A percentile compares a stretch with the other conserved stretches of the same genome.
Conservation (phyloP, 345 rosid genomes). For the Nephelium lappaceum region DNA sequence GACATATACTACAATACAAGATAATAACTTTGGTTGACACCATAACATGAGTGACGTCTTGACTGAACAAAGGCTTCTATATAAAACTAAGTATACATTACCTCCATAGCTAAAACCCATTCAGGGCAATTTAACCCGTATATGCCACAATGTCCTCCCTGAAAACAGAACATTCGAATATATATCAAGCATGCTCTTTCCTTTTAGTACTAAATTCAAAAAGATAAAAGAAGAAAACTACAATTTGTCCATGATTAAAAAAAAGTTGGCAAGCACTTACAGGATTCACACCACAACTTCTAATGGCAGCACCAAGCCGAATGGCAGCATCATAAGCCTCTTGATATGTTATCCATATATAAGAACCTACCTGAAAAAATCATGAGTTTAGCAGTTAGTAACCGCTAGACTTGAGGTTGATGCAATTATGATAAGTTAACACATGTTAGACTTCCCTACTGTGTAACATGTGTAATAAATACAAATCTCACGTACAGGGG, state of each 20-base stretch:
- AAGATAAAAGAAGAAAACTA: no score
- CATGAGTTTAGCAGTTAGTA: neutral
- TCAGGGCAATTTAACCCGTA: slow-evolving; percentile 88
- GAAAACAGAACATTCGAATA: neutral
- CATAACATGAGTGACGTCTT: neutral
- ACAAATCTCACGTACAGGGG: no score
- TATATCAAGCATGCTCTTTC: neutral
- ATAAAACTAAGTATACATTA: slow-evolving; percentile 21
- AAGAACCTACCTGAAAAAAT: slow-evolving; percentile 63
- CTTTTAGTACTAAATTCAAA: neutral
- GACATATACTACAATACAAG: neutral
- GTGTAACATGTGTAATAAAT: no score
- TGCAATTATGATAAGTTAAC: no score
- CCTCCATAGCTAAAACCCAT: slow-evolving; percentile 94
- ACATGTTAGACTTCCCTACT: no score
- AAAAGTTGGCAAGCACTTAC: slow-evolving; percentile 42
- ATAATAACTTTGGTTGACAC: neutral
- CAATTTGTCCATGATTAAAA: neutral
- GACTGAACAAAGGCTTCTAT: neutral
- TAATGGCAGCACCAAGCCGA: slow-evolving; percentile 74
- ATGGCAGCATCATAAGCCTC: slow-evolving; percentile 68
- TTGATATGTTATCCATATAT: slow-evolving; percentile 76
- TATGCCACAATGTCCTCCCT: slow-evolving; percentile 91
- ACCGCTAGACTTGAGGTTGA: no score
- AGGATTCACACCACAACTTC: slow-evolving; percentile 66